A percentile compares a stretch with the other conserved stretches of the same genome.
These are phyloP conservation scores for Plasmodium cynomolgi DNA, from an alignment of 169 alveolate genomes.

Conservation along the genomic window DNA sequence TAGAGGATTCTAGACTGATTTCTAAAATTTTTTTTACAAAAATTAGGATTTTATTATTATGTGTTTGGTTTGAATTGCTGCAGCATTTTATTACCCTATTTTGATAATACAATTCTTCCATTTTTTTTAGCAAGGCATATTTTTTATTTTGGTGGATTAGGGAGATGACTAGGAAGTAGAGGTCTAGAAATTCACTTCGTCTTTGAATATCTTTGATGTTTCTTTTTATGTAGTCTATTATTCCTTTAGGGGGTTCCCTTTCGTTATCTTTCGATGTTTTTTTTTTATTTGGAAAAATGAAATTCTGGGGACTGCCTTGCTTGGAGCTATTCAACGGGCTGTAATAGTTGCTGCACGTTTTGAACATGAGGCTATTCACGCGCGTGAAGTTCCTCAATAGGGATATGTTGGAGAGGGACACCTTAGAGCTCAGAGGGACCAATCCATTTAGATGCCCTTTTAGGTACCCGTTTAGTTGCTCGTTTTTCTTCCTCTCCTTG, in stretches of 20 bases:
- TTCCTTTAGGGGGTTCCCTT: neutral
- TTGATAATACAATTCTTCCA: conserved; percentile 55
- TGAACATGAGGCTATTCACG: conserved; percentile 48
- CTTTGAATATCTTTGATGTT: conserved; percentile 42
- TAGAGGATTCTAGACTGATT: neutral
- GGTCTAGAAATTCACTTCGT: conserved; percentile 47
- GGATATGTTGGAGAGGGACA: conserved; percentile 23
- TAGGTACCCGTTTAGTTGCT: neutral
- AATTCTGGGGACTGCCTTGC: neutral
- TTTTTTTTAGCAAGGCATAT: conserved; percentile 53
- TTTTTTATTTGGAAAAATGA: neutral
- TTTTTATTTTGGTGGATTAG: conserved; percentile 31
- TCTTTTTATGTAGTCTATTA: conserved; percentile 30
- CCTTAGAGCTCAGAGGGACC: neutral
- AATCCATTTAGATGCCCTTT: neutral
- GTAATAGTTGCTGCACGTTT: conserved; percentile 35
- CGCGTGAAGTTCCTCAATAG: conserved; percentile 45
- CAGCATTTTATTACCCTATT: conserved; percentile 31
- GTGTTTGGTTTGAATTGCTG: conserved; percentile 11
- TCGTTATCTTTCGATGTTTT: neutral
- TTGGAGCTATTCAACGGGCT: conserved; percentile 18
- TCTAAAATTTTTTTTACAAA: conserved; percentile 34
- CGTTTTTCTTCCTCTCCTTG: neutral
- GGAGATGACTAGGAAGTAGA: conserved; percentile 31
- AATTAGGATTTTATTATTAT: conserved; percentile 29